Evolutionary conservation across 805 yeast genomes (phyloP), one percentile per base, ranked within the genome.

Genomic region (Ogataea wickerhamii): DNA sequence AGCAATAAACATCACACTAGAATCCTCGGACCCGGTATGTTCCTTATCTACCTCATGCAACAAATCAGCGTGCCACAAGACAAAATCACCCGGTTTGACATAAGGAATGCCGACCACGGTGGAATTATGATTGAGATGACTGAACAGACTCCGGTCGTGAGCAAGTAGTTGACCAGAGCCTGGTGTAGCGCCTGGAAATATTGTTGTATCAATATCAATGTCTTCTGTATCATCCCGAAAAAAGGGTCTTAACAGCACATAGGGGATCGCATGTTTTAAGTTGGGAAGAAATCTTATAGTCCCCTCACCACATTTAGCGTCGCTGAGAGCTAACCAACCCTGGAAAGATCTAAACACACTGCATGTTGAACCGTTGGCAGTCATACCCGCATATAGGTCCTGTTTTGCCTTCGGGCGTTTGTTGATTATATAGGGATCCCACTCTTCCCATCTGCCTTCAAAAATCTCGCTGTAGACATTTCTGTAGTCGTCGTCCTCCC

Each of bases 401-500:
- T 59, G 56, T 7, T 51, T 49, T 1, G 69, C 68, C 18, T 49
- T 41, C 8, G 63, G 52, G 19, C 73, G 49, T 23, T 58, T 56
- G 16, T 60, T 60, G 13, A 61, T 52, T 36, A 62, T 61, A 32
- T 46, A 67, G 5, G 73, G 65, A 38, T 70, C 71, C 55, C 58
- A 69, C 8, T 61, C 52, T 50, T 69, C 71, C 73, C 74, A 68
- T 10, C 48, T 40, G 4, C 69, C 70, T 20, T 59, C 61, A 22
- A 64, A 61, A 17, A 71, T 66, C 28, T 52, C 56, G 5, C 48
- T 38, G 46, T 70, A 71, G 18, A 57, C 60, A 8, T 49, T 45
- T n/a, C 67, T 43, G 48, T 67, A 70, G 18, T 51, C 58, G 11
- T 38, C 44, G 48, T 70, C 73, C 45, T 69, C 73, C 74, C 74